Percentiles rank a stretch among this genome's conserved stretches.
Evolutionary conservation across 2,329 filamentous ascomycete genomes (phyloP).

Genomic region (Stylonectria norvegica): DNA sequence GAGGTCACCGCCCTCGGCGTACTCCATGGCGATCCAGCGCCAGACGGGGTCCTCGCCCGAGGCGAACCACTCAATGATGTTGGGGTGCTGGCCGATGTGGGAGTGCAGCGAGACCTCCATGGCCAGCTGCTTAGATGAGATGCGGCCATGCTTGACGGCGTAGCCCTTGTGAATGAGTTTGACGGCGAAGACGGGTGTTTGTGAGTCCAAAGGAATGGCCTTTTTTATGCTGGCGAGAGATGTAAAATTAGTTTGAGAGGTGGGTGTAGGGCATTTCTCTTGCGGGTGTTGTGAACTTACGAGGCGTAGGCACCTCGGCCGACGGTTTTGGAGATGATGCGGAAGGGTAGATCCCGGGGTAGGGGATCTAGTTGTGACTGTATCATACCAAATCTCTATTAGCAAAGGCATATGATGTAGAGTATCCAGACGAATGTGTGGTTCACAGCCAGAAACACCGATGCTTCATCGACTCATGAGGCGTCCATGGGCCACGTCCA

Average conservation of each 20-base stretch:
- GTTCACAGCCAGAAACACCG: too few relatives aligned
- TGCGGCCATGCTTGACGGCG: slow-evolving; percentile 81
- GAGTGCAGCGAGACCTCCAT: slow-evolving; percentile 91
- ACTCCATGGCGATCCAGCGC: slow-evolving; percentile 99
- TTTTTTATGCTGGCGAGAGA: slow-evolving; percentile 77
- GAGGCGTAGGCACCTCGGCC: slow-evolving; percentile 96
- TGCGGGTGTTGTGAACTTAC: slow-evolving; percentile 52
- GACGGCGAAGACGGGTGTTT: slow-evolving; percentile 83
- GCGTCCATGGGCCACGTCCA: too few relatives aligned
- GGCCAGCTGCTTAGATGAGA: slow-evolving; percentile 83
- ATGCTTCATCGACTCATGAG: too few relatives aligned
- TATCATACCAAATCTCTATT: slow-evolving; percentile 42
- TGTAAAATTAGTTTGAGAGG: slow-evolving; percentile 10
- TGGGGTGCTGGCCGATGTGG: slow-evolving; percentile 82
- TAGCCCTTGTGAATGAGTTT: slow-evolving; percentile 99
- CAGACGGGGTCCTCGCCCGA: slow-evolving; percentile 81
- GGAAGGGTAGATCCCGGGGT: slow-evolving; percentile 81
- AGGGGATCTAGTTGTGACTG: slow-evolving; percentile 88
- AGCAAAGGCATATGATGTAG: slow-evolving; percentile 4
- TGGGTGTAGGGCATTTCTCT: too few relatives aligned
- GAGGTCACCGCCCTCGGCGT: slow-evolving; percentile 88
- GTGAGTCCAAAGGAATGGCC: slow-evolving; percentile 68
- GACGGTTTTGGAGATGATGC: slow-evolving; percentile 93
- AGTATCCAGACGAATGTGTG: too few relatives aligned
- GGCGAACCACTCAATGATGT: slow-evolving; percentile 90